These are phyloP conservation scores for Wickerhamomyces chaumierensis DNA, from an alignment of 805 yeast genomes.

Conservation along the genomic window DNA sequence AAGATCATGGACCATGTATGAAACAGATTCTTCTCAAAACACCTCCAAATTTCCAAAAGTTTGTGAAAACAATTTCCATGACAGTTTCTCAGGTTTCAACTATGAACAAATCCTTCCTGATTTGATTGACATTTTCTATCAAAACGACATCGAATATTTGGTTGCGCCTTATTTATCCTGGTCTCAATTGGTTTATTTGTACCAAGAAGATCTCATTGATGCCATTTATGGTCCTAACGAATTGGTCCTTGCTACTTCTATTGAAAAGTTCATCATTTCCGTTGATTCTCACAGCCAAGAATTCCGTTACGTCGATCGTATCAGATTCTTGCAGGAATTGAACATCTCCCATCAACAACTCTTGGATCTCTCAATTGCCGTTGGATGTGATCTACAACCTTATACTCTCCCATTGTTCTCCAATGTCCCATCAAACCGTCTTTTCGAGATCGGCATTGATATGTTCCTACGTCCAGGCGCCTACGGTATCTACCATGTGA, in stretches of 20 bases:
- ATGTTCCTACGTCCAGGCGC: constrained; percentile 29
- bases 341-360: constrained; percentile 54
- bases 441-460: constrained; percentile 27
- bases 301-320: constrained; percentile 55
- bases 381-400: constrained; percentile 72
- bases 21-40: constrained; percentile 11
- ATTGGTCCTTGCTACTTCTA: constrained; percentile 43
- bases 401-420: constrained; percentile 39
- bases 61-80: constrained; percentile 40
- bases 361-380: constrained; percentile 62
- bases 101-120: constrained; percentile 40
- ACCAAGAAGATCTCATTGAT: constrained; percentile 46
- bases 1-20: constrained; percentile 31
- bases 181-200: constrained; percentile 67
- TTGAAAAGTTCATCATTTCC: constrained; percentile 63
- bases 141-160: constrained; percentile 47
- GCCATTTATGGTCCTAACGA: constrained; percentile 82
- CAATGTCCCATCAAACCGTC: constrained; percentile 14
- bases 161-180: constrained; percentile 79
- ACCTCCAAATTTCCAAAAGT: constrained; percentile 15
- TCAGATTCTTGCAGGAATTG: constrained; percentile 48
- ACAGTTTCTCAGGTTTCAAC: constrained; percentile 35
- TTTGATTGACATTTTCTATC: constrained; percentile 45
- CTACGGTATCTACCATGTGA: constrained; percentile 35
- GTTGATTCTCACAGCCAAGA: constrained; percentile 57